Evolutionary conservation across 495 filamentous ascomycete species (phyloP).

Genomic region (Articulospora tetracladia): DNA sequence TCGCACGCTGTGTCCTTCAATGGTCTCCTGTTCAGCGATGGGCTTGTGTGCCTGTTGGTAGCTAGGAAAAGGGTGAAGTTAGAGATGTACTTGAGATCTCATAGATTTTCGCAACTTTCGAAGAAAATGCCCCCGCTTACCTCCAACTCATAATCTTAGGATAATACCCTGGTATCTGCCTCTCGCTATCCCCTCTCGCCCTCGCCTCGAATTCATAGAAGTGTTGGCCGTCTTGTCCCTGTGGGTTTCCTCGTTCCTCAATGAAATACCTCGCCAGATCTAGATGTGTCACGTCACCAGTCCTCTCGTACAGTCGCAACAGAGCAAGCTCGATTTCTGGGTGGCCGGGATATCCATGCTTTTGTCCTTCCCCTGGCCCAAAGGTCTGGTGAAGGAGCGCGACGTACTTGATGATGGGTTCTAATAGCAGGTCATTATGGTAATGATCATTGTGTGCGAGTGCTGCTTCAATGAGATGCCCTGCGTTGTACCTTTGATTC

Average conservation of each 20-base stretch:
- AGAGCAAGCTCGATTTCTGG: constrained; percentile 57
- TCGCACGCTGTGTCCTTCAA: constrained; percentile 58
- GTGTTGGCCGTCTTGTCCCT: constrained; percentile 39
- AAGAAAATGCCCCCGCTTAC: neutral
- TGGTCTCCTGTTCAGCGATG: constrained; percentile 48
- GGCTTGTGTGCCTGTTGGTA: constrained; percentile 54
- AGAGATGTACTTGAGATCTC: neutral
- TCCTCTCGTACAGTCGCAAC: constrained; percentile 47
- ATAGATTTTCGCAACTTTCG: neutral
- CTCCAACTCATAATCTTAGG: constrained; percentile 28
- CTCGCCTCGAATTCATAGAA: constrained; percentile 51
- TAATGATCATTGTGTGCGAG: constrained; percentile 48
- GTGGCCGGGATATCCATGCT: constrained; percentile 56
- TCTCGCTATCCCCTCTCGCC: constrained; percentile 44
- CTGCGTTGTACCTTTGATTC: constrained; percentile 47
- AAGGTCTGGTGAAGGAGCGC: constrained; percentile 46
- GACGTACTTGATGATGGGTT: constrained; percentile 50
- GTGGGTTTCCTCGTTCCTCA: constrained; percentile 51
- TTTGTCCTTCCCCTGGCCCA: constrained; percentile 44
- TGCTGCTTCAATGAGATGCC: constrained; percentile 58
- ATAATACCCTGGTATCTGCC: constrained; percentile 40
- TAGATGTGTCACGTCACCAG: constrained; percentile 41
- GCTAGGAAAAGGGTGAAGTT: constrained; percentile 28
- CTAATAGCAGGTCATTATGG: constrained; percentile 44
- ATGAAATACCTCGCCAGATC: constrained; percentile 52